Evolutionary conservation across 1,139 yeast species (phyloP).

Genomic region (Hansenula sp.): DNA sequence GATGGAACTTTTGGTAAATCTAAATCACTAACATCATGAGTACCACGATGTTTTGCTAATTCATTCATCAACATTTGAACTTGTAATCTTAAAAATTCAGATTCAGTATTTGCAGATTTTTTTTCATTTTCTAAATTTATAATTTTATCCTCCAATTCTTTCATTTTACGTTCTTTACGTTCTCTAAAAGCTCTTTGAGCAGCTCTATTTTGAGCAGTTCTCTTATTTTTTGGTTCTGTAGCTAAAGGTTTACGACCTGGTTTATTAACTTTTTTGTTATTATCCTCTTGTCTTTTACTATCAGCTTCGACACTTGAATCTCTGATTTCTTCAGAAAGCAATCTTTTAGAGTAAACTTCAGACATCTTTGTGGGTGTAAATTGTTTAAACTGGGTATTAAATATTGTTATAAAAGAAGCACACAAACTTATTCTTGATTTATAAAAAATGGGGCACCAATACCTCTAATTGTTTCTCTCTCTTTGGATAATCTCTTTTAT

Average conservation of each 20-base stretch:
- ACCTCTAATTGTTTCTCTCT: no score
- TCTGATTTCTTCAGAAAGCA: conserved; percentile 8
- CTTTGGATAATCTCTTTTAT: no score
- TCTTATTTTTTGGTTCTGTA: conserved; percentile 74
- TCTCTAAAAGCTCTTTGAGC: conserved; percentile 97
- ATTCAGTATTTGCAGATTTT: conserved; percentile 58
- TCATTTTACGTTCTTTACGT: conserved; percentile 83
- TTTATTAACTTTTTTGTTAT: conserved; percentile 30
- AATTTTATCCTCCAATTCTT: conserved; percentile 81
- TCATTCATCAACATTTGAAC: conserved; percentile 72
- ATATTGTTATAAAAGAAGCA: no score
- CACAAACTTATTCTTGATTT: no score
- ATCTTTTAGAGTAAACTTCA: conserved; percentile 14
- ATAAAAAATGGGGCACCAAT: no score
- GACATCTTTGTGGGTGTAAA: conserved; percentile 3
- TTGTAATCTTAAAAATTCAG: conserved; percentile 71
- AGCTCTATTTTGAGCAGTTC: conserved; percentile 96
- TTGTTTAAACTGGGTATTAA: not conserved
- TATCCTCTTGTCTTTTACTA: conserved; percentile 18
- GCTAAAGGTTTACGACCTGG: conserved; percentile 76
- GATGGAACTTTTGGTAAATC: conserved; percentile 12
- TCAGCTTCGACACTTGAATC: not conserved
- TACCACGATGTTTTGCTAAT: conserved; percentile 58
- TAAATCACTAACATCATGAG: conserved; percentile 33
- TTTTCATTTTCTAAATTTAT: conserved; percentile 65